Base-by-base conservation (phyloP, 202 grass and related monocot genomes). In the Musa balbisiana region DNA sequence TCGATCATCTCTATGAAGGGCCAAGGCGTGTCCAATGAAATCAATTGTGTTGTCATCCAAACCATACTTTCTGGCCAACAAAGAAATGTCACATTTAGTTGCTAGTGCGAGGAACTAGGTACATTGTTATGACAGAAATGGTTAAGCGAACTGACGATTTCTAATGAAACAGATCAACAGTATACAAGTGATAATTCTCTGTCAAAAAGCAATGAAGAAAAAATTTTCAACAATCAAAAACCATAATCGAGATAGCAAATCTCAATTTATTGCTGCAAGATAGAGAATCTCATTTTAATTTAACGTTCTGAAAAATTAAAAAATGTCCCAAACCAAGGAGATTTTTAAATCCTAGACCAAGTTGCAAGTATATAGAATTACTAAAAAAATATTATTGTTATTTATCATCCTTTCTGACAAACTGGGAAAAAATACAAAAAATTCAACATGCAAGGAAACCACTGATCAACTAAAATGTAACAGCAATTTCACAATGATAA, bases 11-110 rank as follows among this genome's bases (percentile, higher is more conserved):
- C 71, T 89, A 79, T 92, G 88, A 77, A 97, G 93, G 73, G 90
- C 93, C 59, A 97, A 82, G 10, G 93, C 90, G 72, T 97, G 93
- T 3, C 90, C 93, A 86, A 97, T 97, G 75, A 97, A 97, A 73
- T 97, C 93, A 78, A 97, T 85, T 51, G 93, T 97, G 78, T 97
- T 89, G 68, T 92, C 90, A 85, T 91, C 90, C 86, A 97, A 85
- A 62, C 90, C 88, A 49, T 87, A 96, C 88, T 92, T 96, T 77
- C 92, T 96, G 85, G 69, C 52, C 67, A 85, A 76, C 12, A 26
- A 83, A 51, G 52, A 26, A 12, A 62, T 53, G 9, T 73, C 17
- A 65, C 3, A 21, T 66, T 2, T 56, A 12, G 53, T 65, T 11
- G 63, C 2, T 26, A 0, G 22, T 65, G 10, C 12, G 63, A 65